Conservation (phyloP, 306 rosid genomes). For the Citrullus amarus region DNA sequence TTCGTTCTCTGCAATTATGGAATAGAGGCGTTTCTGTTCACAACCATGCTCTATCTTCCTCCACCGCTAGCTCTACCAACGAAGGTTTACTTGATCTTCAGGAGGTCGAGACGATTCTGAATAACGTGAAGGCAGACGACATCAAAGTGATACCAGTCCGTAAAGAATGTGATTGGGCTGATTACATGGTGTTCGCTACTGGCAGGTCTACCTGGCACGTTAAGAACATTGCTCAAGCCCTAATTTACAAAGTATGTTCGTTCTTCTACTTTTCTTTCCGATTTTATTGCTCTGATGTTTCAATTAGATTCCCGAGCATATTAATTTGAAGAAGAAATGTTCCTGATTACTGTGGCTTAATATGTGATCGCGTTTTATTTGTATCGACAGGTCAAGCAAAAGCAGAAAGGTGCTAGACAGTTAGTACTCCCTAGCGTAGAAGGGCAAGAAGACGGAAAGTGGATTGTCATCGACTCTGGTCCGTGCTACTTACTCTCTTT, state of each 20-base stretch:
- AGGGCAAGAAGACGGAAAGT: constrained; percentile 79
- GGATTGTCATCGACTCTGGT: constrained; percentile 96
- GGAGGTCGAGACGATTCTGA: constrained; percentile 71
- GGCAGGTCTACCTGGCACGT: constrained; percentile 93
- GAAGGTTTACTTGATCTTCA: constrained; percentile 37
- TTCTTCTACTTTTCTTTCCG: neutral
- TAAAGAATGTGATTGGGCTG: constrained; percentile 59
- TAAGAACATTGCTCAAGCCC: constrained; percentile 91
- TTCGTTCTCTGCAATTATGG: constrained; percentile 18
- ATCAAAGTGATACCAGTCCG: constrained; percentile 56
- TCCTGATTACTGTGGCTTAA: neutral
- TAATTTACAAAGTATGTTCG: constrained; percentile 59
- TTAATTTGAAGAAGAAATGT: neutral
- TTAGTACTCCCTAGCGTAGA: constrained; percentile 70
- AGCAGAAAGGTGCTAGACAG: constrained; percentile 61
- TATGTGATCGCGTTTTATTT: neutral
- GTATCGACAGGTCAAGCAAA: constrained; percentile 65
- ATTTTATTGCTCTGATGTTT: neutral
- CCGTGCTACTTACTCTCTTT: constrained; percentile 14
- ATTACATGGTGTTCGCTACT: constrained; percentile 80
- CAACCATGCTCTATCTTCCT: constrained; percentile 5
- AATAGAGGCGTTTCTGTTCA: constrained; percentile 23
- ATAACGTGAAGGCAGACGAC: constrained; percentile 73
- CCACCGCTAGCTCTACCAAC: constrained; percentile 1
- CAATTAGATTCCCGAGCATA: neutral